These are phyloP conservation scores for Volvox reticuliferus DNA, from an alignment of 139 green algal species.

Conservation along the genomic window DNA sequence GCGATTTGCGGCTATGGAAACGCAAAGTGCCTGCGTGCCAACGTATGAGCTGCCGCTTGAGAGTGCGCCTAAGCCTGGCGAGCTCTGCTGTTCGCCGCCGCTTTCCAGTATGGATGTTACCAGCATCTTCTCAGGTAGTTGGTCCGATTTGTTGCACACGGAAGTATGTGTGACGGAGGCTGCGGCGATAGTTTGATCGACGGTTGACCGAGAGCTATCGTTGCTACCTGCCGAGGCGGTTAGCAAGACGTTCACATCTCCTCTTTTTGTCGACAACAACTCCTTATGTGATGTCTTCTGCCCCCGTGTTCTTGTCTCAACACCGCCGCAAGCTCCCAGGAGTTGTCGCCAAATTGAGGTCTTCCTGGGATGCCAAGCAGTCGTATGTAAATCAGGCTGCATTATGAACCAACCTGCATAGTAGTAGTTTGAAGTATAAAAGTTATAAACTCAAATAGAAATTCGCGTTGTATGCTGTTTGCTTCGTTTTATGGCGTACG, in stretches of 20 bases:
- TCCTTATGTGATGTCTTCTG: neutral
- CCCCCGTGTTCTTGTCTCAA: neutral
- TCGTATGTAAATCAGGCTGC: neutral
- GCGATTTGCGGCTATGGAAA: no score
- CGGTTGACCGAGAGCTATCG: neutral
- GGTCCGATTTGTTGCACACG: neutral
- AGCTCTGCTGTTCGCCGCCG: neutral
- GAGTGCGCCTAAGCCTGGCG: neutral
- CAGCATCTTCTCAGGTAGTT: neutral
- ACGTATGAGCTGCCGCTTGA: neutral
- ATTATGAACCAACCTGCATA: neutral
- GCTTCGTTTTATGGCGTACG: no score
- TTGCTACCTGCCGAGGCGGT: neutral
- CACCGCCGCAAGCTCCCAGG: neutral
- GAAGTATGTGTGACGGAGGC: neutral
- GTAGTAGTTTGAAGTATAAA: no score
- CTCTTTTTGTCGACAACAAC: neutral
- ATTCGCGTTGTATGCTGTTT: no score
- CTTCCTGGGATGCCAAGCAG: neutral
- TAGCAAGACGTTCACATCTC: neutral
- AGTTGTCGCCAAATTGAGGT: neutral
- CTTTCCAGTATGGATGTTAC: neutral
- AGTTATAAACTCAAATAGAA: no score
- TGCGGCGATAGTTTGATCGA: neutral
- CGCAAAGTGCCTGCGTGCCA: neutral